A percentile compares a stretch with the other conserved stretches of the same genome.
These are phyloP conservation scores for Euphorbia lathyris DNA, from an alignment of 345 rosid species.

Conservation along the genomic window DNA sequence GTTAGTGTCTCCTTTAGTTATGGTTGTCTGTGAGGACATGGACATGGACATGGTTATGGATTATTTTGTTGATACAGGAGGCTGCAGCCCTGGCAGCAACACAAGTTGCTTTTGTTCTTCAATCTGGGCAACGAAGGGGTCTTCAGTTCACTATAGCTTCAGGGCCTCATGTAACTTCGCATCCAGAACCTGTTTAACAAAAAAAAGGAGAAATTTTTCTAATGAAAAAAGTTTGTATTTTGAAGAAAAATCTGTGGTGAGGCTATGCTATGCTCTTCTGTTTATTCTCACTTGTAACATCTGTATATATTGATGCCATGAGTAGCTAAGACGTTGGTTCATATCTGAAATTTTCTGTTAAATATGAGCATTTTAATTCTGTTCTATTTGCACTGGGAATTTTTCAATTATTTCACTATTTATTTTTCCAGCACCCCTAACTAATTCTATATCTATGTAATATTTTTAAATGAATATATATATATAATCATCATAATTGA, in stretches of 20 bases:
- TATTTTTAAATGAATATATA: too few species aligned
- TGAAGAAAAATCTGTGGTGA: not conserved
- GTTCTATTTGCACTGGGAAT: too few species aligned
- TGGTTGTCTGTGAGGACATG: not conserved
- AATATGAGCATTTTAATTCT: not conserved
- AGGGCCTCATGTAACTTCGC: constrained; percentile 43
- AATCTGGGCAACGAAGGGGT: constrained; percentile 72
- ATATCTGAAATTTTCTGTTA: not conserved
- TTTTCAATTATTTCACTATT: too few species aligned
- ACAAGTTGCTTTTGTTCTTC: constrained; percentile 80
- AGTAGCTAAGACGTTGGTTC: not conserved
- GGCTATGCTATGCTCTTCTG: too few species aligned
- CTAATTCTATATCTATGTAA: too few species aligned
- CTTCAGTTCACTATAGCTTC: constrained; percentile 71
- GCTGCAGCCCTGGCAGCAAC: constrained; percentile 83
- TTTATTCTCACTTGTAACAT: too few species aligned
- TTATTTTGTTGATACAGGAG: constrained; percentile 51
- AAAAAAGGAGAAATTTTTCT: not conserved
- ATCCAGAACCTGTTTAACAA: constrained; percentile 47
- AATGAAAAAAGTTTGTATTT: not conserved
- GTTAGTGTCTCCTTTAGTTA: constrained; percentile 31
- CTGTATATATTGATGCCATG: too few species aligned
- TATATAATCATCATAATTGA: too few species aligned
- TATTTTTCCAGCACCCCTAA: too few species aligned
- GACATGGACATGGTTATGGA: constrained; percentile 11